A percentile compares a stretch with the other conserved stretches of the same genome.
Conservation (phyloP, 164 flowering plant genomes). For the Aristolochia fimbriata region DNA sequence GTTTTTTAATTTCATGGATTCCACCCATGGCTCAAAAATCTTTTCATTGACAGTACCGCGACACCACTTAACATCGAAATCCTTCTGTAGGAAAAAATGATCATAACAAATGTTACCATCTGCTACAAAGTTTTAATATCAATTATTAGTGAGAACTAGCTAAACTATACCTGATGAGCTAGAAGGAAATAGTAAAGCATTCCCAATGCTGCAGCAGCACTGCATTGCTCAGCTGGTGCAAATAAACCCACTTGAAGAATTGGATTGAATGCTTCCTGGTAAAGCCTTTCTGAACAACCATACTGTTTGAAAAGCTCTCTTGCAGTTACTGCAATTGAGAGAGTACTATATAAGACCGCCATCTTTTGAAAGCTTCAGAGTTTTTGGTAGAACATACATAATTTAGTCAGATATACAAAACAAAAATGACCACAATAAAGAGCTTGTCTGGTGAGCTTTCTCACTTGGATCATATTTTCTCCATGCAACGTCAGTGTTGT, state of each 20-base stretch:
- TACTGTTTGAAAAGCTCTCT: constrained; percentile 65
- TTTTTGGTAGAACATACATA: neutral
- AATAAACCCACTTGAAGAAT: constrained; percentile 52
- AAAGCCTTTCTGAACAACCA: constrained; percentile 54
- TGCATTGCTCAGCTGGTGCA: constrained; percentile 61
- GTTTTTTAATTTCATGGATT: constrained; percentile 30
- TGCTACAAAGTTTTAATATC: neutral
- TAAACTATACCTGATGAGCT: constrained; percentile 45
- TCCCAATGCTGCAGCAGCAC: constrained; percentile 55
- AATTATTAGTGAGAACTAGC: neutral
- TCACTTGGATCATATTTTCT: constrained; percentile 56
- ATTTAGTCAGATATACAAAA: neutral
- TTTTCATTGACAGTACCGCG: constrained; percentile 39
- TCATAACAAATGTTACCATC: neutral
- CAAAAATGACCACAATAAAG: neutral
- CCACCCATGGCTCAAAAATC: constrained; percentile 55
- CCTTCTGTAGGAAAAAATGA: constrained; percentile 24
- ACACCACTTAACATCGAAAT: constrained; percentile 43
- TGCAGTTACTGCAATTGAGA: constrained; percentile 45
- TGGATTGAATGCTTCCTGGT: constrained; percentile 31
- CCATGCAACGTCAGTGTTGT: constrained; percentile 65
- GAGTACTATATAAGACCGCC: neutral
- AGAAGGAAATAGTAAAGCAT: constrained; percentile 38
- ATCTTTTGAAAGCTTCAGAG: neutral
- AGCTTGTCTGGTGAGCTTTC: constrained; percentile 4